phyloP scores from a whole-genome alignment of 106 monocot genomes.

The Dendrobium chrysotoxum region DNA sequence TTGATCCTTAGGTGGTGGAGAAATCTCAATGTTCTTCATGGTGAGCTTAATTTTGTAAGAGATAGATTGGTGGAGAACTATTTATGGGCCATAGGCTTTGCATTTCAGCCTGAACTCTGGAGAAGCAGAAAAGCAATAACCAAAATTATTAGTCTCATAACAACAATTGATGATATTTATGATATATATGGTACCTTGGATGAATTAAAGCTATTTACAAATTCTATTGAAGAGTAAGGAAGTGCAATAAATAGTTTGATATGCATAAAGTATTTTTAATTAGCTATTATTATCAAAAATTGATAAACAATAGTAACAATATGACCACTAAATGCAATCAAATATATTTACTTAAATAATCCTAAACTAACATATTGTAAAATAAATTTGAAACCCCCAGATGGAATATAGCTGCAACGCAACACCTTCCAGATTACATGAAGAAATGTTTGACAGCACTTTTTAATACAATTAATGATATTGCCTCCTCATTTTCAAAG shows the following conservation, averaged over 20 bases:
- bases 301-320: too few relatives aligned
- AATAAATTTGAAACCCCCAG: background rate
- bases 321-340: too few relatives aligned
- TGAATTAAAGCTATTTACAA: conserved; percentile 47
- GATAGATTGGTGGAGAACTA: conserved; percentile 45
- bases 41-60: conserved; percentile 31
- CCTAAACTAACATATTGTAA: background rate
- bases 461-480: conserved; percentile 18
- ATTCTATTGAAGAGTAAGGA: conserved; percentile 35
- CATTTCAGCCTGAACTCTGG: conserved; percentile 11
- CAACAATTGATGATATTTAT: conserved; percentile 49
- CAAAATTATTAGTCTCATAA: conserved; percentile 18
- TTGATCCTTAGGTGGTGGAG: conserved; percentile 48
- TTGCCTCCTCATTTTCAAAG: background rate
- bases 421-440: conserved; percentile 26
- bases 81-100: conserved; percentile 17
- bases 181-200: conserved; percentile 55
- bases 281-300: too few relatives aligned
- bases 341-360: too few relatives aligned
- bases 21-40: conserved; percentile 12
- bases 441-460: conserved; percentile 14
- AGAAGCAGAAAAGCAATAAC: conserved; percentile 10
- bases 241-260: background rate
- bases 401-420: conserved; percentile 15
- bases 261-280: too few relatives aligned